phyloP scores from a whole-genome alignment of 2,329 filamentous ascomycete genomes.

The Cucurbitaria berberidis region DNA sequence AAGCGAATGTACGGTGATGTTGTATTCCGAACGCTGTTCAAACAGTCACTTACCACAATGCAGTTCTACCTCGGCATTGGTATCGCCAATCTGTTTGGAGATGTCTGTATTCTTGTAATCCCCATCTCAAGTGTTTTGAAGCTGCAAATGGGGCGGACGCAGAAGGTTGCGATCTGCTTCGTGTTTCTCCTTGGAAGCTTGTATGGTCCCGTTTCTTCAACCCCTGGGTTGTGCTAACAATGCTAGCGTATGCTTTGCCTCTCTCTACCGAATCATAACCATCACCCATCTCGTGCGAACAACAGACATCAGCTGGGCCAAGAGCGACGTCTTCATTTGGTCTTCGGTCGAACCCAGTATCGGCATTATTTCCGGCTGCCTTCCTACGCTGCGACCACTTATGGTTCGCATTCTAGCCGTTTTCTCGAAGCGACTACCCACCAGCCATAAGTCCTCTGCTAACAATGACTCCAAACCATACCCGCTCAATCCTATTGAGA shows the following conservation, averaged over 20 bases:
- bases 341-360: slow-evolving; percentile 31
- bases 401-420: slow-evolving; percentile 17
- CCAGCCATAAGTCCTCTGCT: slow-evolving; percentile 13
- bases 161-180: slow-evolving; percentile 32
- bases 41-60: background rate
- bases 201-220: slow-evolving; percentile 20
- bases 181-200: slow-evolving; percentile 36
- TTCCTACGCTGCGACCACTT: slow-evolving; percentile 31
- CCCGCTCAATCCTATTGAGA: slow-evolving; percentile 23
- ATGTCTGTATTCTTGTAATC: slow-evolving; percentile 21
- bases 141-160: slow-evolving; percentile 22
- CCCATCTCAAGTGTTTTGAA: slow-evolving; percentile 14
- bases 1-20: slow-evolving; percentile 21
- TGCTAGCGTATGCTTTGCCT: slow-evolving; percentile 31
- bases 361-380: slow-evolving; percentile 36
- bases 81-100: slow-evolving; percentile 34
- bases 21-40: no score
- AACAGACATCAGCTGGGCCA: slow-evolving; percentile 34
- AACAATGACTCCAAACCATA: slow-evolving; percentile 8
- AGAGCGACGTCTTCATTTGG: slow-evolving; percentile 39
- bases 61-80: slow-evolving; percentile 34
- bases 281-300: slow-evolving; percentile 24
- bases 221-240: slow-evolving; percentile 5
- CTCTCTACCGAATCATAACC: slow-evolving; percentile 35
- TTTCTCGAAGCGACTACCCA: slow-evolving; percentile 17